phyloP scores from a whole-genome alignment of 2,329 filamentous ascomycete species.

The Orbilia blumenaviensis region DNA sequence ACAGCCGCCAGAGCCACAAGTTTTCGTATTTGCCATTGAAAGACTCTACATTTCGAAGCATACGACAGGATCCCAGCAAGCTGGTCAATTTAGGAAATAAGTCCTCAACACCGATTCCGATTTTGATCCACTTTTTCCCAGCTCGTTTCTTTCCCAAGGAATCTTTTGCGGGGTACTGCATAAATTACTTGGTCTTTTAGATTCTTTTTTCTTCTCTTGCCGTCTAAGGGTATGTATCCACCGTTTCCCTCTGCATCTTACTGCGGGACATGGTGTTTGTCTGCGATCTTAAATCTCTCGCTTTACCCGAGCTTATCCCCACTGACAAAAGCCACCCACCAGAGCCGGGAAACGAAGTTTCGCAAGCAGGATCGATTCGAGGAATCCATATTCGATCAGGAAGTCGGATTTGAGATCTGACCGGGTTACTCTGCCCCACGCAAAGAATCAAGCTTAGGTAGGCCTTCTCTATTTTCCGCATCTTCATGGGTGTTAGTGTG shows the following conservation, averaged over 20 bases:
- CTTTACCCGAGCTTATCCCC: slow-evolving; percentile 51
- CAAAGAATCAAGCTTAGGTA: slow-evolving; percentile 28
- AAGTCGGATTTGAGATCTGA: slow-evolving; percentile 39
- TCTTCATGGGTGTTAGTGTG: slow-evolving; percentile 17
- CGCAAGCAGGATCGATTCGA: slow-evolving; percentile 9
- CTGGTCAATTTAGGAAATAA: slow-evolving; percentile 37
- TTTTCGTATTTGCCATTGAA: not conserved
- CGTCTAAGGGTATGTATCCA: not conserved
- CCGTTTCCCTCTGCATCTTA: not conserved
- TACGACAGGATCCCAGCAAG: slow-evolving; percentile 14
- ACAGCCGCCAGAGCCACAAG: slow-evolving; percentile 25
- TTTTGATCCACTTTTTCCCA: slow-evolving; percentile 10
- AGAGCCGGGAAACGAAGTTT: slow-evolving; percentile 30
- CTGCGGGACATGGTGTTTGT: slow-evolving; percentile 7
- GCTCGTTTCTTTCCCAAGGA: not conserved
- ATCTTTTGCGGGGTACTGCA: slow-evolving; percentile 37
- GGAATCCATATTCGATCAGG: slow-evolving; percentile 4
- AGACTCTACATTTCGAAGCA: slow-evolving; percentile 17
- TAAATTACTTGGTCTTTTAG: slow-evolving; percentile 5
- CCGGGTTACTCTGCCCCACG: slow-evolving; percentile 29
- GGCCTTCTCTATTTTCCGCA: slow-evolving; percentile 41
- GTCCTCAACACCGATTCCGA: slow-evolving; percentile 10
- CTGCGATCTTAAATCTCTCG: slow-evolving; percentile 18
- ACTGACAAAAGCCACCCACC: slow-evolving; percentile 27
- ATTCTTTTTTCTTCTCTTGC: not conserved